These are phyloP conservation scores for Parasitella parasitica DNA, from an alignment of 371 early-diverging fungal species.

Conservation along the genomic window DNA sequence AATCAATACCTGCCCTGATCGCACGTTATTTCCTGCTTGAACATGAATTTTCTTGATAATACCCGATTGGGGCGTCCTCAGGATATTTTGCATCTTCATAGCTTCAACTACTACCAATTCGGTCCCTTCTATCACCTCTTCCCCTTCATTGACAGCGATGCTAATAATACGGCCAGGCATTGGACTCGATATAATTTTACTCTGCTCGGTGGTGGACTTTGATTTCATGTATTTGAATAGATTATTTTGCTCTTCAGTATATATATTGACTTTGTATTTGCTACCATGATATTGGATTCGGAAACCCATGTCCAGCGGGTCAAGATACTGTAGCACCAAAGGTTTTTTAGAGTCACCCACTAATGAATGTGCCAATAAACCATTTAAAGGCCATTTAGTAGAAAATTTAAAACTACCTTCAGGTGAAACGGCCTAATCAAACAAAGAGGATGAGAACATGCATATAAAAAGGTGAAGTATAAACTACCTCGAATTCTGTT, in stretches of 20 bases:
- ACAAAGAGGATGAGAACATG: not conserved
- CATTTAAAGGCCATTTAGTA: conserved; percentile 73
- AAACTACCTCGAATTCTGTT: conserved; percentile 4
- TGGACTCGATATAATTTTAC: conserved; percentile 78
- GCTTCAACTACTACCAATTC: conserved; percentile 94
- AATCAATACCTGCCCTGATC: conserved; percentile 84
- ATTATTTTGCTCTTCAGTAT: conserved; percentile 61
- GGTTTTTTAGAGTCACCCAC: conserved; percentile 40
- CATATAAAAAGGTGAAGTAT: not conserved
- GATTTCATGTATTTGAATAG: conserved; percentile 74
- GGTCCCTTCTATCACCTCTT: conserved; percentile 77
- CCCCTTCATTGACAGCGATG: conserved; percentile 82
- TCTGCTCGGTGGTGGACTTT: conserved; percentile 70
- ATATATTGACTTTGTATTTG: conserved; percentile 75
- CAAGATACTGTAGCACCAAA: conserved; percentile 80
- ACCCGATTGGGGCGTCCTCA: conserved; percentile 80
- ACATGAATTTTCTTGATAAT: conserved; percentile 80
- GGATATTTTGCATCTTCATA: conserved; percentile 98
- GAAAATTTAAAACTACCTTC: conserved; percentile 27
- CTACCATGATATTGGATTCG: conserved; percentile 83
- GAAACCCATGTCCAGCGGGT: conserved; percentile 72
- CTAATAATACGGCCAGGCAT: conserved; percentile 94
- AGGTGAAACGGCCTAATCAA: conserved; percentile 7
- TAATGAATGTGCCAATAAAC: conserved; percentile 67
- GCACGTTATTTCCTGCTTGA: conserved; percentile 72